Base-by-base conservation (phyloP, 2,329 filamentous ascomycete genomes). In the Pseudogymnoascus sp. region DNA sequence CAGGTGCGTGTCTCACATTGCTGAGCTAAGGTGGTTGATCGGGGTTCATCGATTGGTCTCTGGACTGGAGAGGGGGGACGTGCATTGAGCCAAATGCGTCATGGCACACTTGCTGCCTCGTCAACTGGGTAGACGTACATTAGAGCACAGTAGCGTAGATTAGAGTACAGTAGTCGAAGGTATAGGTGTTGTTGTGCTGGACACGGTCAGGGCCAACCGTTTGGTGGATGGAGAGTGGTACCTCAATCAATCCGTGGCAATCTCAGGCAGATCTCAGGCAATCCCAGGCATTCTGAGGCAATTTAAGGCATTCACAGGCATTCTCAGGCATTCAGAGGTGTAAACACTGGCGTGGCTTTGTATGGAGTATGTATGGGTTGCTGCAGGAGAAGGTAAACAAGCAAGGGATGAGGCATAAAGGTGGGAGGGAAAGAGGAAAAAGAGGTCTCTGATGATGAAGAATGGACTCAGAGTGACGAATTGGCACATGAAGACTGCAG, bases 31-130 rank as follows among this genome's bases (percentile, higher is more conserved):
- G 29, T 33, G 29, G 49, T 14, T 16, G 49, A 55, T 55, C 49
- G 29, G 49, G 29, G 49, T 35, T 55, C 49, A 55, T 55, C 49
- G 49, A 55, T 55, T 55, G 49, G 49, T 55, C 49, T 55, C 29
- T n/a, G 19, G 49, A 33, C 7, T 6, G 4, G 6, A 10, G 29
- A 14, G 26, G 11, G 8, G 49, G 49, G 29, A 55, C 49, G 49
- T 55, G 49, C 49, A 55, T 55, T 55, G n/a, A 55, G 49, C 49
- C 49, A 55, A 55, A 55, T 55, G 49, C 29, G 29, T 55, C 49
- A 55, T 55, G 29, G 16, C 6, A 55, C 29, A 55, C 29, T 55
- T 21, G 49, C 49, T 33, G 49, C 49, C 49, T 55, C 49, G 49
- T 33, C 49, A 33, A 55, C 49, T 33, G 26, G 49, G 10, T 6